Base-by-base conservation (phyloP, 352 stramenopile genomes). In the Blastocystis sp. region DNA sequence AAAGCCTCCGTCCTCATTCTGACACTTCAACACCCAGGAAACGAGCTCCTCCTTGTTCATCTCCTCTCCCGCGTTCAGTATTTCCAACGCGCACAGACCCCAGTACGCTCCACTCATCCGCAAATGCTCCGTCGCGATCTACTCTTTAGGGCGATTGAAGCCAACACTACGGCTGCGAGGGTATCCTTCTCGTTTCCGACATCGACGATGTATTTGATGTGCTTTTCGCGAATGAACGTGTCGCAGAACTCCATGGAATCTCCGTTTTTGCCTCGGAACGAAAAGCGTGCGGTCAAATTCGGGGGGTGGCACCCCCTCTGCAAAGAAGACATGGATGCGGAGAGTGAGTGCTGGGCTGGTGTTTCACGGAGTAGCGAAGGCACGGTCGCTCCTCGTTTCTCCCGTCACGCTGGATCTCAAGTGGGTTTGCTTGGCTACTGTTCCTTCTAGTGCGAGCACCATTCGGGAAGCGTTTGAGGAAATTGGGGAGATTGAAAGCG, bases 81-180 rank as follows among this genome's bases (percentile, higher is more conserved):
- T 90, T 77, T 95, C 94, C 91, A 98, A 93, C 63, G 95, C 94
- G 3, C 95, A 95, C 57, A 98, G 92, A 34, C 94, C 96, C 97
- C 97, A 99, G 91, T 99, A 99, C 40, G 99, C 95, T 69, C 96
- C 97, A 78, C 94, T 98, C 92, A 99, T 94, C 64, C 95, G 94
- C 89, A 99, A 94, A 91, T 99, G 96, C 90, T 98, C 95, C 62
- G 94, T 98, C 87, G 98, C 94, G 89, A 94, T 94, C 3, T 94
- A 96, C 90, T 96, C 87, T 17, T 62, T 1, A 84, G 62, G 14
- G 92, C 74, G 17, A 14, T 28, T 14, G 4, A 52, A 68, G 52
- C 3, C 24, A 69, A 69, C 2, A 68, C 0, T 52, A 88, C 78
- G 40, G 64, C 68, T 64, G 78, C 54, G 45, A 91, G 74, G 4